Conservation (phyloP, 768 basidiomycete species). For the Thelephora ganbajun region DNA sequence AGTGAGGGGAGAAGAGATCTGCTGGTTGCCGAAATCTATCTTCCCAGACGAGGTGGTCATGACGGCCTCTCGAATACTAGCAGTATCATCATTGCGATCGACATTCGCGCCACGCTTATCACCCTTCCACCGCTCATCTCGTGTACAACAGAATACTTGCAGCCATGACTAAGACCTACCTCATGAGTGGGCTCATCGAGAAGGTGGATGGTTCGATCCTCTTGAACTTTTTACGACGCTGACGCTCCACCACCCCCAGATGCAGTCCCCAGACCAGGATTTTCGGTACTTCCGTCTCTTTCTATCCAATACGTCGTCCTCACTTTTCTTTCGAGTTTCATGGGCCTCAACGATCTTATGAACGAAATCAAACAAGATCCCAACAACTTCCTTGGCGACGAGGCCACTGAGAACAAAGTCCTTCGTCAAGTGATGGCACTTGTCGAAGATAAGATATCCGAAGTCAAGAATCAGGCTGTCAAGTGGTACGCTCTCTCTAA, state of each 20-base stretch:
- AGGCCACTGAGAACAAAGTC: slow-evolving; percentile 72
- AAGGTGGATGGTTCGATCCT: slow-evolving; percentile 33
- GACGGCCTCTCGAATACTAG: neutral
- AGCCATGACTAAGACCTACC: slow-evolving; percentile 73
- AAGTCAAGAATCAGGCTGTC: slow-evolving; percentile 96
- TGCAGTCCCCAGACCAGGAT: slow-evolving; percentile 86
- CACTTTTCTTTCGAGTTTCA: slow-evolving; percentile 46
- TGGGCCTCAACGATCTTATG: slow-evolving; percentile 93
- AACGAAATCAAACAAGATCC: slow-evolving; percentile 75
- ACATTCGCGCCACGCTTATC: neutral
- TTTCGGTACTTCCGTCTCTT: slow-evolving; percentile 44
- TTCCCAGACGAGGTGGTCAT: neutral
- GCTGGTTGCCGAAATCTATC: neutral
- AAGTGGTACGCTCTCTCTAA: slow-evolving; percentile 55
- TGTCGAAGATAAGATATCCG: slow-evolving; percentile 90
- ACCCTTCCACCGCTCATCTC: neutral
- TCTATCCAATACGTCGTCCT: slow-evolving; percentile 9
- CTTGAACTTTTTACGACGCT: neutral
- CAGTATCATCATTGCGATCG: neutral
- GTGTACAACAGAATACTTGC: neutral
- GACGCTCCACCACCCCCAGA: slow-evolving; percentile 28
- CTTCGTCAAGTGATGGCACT: slow-evolving; percentile 73
- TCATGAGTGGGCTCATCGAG: slow-evolving; percentile 76
- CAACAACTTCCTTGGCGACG: slow-evolving; percentile 68
- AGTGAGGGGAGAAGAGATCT: slow-evolving; percentile 42